Evolutionary conservation across 2,329 filamentous ascomycete species (phyloP), one percentile per base, ranked within the genome.

Genomic region (Corinectria fuckeliana): DNA sequence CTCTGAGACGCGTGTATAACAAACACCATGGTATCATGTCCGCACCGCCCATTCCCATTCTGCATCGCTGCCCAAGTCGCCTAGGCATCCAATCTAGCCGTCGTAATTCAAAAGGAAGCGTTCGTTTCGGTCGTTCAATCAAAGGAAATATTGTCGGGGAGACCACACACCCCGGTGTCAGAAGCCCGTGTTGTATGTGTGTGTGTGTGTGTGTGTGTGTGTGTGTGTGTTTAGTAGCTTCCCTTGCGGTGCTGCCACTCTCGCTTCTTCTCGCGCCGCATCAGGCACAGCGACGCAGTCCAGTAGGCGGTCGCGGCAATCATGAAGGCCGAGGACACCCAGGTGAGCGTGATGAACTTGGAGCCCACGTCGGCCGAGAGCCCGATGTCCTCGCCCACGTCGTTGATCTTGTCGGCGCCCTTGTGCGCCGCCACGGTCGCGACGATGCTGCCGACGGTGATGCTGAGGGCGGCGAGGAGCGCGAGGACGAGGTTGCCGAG

Each of bases 301-400:
- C 82, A 85, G 67, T 78, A 83, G 3, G 75, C 23, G 4, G 74
- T 56, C 0, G 76, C 68, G 1, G 73, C 60, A 3, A 76, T 67
- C 77, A 83, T 82, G 60, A 80, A 70, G 3, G 68, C 80, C 14
- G 81, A 77, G 1, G 81, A 75, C 4, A 80, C 75, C 82, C 82
- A 85, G 5, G 76, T 76, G 36, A 84, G 67, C 28, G 66, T 74
- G 64, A 78, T 73, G 61, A 85, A 82, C 70, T 79, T 78, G 41
- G 50, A 66, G 7, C 83, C 82, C 10, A 72, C 64, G 11, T 70
- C 63, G 0, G 80, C 82, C 2, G 76, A 73, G 20, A 85, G 72
- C 39, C 82, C 82, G 14, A 81, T 71, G 3, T 76, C 73, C 11
- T 77, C 73, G 54, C 81, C 81, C 5, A 74, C 61, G 1, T 77